Conservation (phyloP, 495 filamentous ascomycete species). For the Lasiosphaeria ovina region DNA sequence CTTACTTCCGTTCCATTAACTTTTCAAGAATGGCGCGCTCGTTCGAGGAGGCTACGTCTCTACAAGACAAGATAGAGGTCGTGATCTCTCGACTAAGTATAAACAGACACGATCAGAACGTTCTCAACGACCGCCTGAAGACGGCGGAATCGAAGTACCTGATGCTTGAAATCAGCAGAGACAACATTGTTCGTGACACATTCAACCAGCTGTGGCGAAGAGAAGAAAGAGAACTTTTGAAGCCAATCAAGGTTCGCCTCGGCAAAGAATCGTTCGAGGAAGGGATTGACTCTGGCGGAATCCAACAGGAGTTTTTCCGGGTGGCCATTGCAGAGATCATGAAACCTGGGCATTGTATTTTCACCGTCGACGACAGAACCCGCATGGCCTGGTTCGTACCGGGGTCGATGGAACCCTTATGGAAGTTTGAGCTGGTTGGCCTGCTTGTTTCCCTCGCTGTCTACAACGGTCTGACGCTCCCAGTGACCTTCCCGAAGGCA, state of each 20-base stretch:
- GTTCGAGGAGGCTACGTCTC: constrained; percentile 66
- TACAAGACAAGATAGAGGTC: constrained; percentile 58
- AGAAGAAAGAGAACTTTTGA: constrained; percentile 75
- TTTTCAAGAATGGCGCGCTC: constrained; percentile 75
- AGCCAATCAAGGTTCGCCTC: constrained; percentile 84
- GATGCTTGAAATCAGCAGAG: constrained; percentile 71
- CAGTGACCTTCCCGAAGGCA: constrained; percentile 78
- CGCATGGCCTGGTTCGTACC: constrained; percentile 86
- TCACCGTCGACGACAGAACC: constrained; percentile 70
- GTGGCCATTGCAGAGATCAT: constrained; percentile 74
- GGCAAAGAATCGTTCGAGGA: constrained; percentile 79
- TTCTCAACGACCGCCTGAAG: constrained; percentile 60
- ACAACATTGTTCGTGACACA: constrained; percentile 69
- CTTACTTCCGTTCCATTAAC: constrained; percentile 88
- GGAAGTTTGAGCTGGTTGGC: constrained; percentile 89
- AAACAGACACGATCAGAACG: constrained; percentile 41
- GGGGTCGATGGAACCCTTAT: constrained; percentile 71
- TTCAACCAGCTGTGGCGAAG: constrained; percentile 86
- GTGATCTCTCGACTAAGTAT: constrained; percentile 54
- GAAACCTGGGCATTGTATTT: constrained; percentile 69
- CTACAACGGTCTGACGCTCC: constrained; percentile 89
- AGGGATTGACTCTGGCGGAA: constrained; percentile 88
- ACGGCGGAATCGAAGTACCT: constrained; percentile 68
- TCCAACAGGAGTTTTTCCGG: constrained; percentile 94
- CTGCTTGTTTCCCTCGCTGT: constrained; percentile 86